Evolutionary conservation across 2,329 filamentous ascomycete genomes (phyloP), one percentile per base, ranked within the genome.

Genomic region (Pseudocercospora fijiensis): DNA sequence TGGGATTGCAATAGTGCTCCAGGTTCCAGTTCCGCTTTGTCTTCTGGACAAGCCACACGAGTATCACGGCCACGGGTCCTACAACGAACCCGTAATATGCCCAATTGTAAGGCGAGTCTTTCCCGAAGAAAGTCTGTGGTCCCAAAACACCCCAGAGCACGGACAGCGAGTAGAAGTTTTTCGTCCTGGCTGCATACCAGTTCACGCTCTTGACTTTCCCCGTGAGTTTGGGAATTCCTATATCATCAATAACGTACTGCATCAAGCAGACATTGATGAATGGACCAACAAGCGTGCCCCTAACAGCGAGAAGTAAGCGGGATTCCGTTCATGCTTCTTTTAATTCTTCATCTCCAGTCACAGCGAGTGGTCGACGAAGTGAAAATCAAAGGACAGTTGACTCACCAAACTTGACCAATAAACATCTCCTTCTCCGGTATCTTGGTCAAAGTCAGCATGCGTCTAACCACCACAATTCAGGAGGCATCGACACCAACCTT

Each of bases 141-240:
- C 76, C 76, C 7, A 78, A 59, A 24, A 77, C 62, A 37, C 76
- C 76, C 76, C 75, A 77, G 13, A 78, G 64, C 0, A 78, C 76
- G 11, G 72, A 75, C 4, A 61, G 37, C 8, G 64, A 66, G 64
- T 66, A 68, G 51, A 37, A 66, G 41, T 64, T 62, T 22, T 58
- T 62, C 8, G 61, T 66, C 37, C 27, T 37, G 16, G 60, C 30
- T 16, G 66, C 66, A 27, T 47, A 18, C 66, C 66, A 68, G 20
- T 60, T 66, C 33, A 62, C 64, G 2, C 58, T 57, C 5, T 55
- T 30, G 3, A 60, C 53, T 37, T 45, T 45, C 2, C 66, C 66
- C 8, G 45, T 68, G 20, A 68, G 60, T 4, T 77, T 70, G 0
- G 80, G 77, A 27, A 79, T 74, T 18, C 75, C 70, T 9, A 82